These are phyloP conservation scores for Stenogyne calaminthoides DNA, from an alignment of 305 asterid genomes.

Conservation along the genomic window DNA sequence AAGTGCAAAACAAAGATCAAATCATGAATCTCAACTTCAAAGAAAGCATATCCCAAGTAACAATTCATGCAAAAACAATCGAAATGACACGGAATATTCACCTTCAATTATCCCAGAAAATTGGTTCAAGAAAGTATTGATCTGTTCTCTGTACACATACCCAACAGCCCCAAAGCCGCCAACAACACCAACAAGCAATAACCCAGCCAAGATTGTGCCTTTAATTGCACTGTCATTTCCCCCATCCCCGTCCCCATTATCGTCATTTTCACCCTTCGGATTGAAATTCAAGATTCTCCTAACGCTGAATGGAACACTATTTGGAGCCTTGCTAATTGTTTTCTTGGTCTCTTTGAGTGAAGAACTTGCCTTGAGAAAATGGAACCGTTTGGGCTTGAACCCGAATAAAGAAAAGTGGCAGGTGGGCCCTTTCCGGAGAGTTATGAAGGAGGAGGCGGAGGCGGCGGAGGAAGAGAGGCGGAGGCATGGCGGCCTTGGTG, in stretches of 20 bases:
- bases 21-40: slow-evolving; percentile 15
- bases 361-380: slow-evolving; percentile 80
- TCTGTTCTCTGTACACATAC: slow-evolving; percentile 83
- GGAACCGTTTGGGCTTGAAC: slow-evolving; percentile 62
- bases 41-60: not conserved
- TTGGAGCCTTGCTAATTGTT: slow-evolving; percentile 59
- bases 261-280: slow-evolving; percentile 50
- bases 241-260: slow-evolving; percentile 33
- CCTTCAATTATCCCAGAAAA: slow-evolving; percentile 85
- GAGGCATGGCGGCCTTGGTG: slow-evolving; percentile 45
- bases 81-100: slow-evolving; percentile 25
- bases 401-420: slow-evolving; percentile 42
- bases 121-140: slow-evolving; percentile 81
- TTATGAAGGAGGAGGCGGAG: slow-evolving; percentile 26
- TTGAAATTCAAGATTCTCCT: slow-evolving; percentile 58
- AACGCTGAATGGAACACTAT: slow-evolving; percentile 57
- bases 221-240: slow-evolving; percentile 59
- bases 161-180: slow-evolving; percentile 91
- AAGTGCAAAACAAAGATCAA: slow-evolving; percentile 1
- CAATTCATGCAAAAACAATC: slow-evolving; percentile 11
- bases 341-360: slow-evolving; percentile 81
- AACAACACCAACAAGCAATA: slow-evolving; percentile 78
- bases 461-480: slow-evolving; percentile 40
- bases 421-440: slow-evolving; percentile 34
- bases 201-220: slow-evolving; percentile 92